Evolutionary conservation across 306 rosid species (phyloP).

Genomic region (Cotoneaster glaucophyllus): DNA sequence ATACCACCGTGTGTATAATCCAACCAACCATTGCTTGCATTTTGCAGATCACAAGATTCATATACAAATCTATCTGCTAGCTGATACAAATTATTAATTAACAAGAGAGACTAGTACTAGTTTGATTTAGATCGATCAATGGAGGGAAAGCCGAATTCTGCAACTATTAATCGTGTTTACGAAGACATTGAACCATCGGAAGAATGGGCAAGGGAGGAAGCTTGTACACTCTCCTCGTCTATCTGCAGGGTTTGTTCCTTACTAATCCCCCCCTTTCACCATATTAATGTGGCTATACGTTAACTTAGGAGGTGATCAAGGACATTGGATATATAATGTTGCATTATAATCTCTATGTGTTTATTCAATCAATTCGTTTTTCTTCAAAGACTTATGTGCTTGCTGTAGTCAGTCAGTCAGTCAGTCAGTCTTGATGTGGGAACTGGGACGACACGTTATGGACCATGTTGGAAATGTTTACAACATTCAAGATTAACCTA

Average conservation of each 20-base stretch:
- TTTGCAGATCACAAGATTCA: neutral
- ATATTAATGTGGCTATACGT: neutral
- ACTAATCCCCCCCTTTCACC: neutral
- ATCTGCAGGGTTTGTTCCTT: constrained; percentile 42
- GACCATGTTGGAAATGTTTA: too few species aligned
- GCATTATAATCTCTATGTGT: neutral
- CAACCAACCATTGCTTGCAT: constrained; percentile 1
- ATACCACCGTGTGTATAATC: neutral
- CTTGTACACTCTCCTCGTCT: constrained; percentile 27
- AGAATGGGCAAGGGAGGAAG: constrained; percentile 43
- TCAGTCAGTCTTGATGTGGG: too few species aligned
- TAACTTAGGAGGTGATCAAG: neutral
- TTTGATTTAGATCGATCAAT: neutral
- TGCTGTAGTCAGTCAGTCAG: too few species aligned
- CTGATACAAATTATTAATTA: too few species aligned
- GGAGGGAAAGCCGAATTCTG: neutral
- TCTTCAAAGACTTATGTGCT: too few species aligned
- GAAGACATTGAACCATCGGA: constrained; percentile 42
- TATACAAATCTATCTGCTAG: neutral
- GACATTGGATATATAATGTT: neutral
- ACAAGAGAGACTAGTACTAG: too few species aligned
- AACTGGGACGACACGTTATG: too few species aligned
- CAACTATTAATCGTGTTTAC: constrained; percentile 5
- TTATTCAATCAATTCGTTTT: too few species aligned
- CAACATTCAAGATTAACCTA: too few species aligned